phyloP scores from a whole-genome alignment of 2,329 filamentous ascomycete genomes.

The Botrytis tulipae region DNA sequence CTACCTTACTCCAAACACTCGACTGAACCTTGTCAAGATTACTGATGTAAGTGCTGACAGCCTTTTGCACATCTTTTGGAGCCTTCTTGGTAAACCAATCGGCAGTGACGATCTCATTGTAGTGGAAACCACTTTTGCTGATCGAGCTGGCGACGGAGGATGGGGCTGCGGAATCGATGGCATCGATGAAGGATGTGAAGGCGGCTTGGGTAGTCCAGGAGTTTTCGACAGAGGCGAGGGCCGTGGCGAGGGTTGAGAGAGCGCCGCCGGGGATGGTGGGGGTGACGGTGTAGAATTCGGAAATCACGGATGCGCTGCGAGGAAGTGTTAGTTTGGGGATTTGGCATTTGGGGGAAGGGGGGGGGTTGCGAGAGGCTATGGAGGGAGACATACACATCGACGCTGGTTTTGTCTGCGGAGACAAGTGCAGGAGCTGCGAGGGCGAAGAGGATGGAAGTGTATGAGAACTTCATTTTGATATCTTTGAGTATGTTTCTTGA shows the following conservation, averaged over 20 bases:
- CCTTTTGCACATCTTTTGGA: slow-evolving; percentile 25
- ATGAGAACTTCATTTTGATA: slow-evolving; percentile 18
- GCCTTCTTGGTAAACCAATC: slow-evolving; percentile 32
- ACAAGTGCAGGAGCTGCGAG: slow-evolving; percentile 1
- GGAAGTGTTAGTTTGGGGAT: neutral
- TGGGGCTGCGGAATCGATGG: slow-evolving; percentile 30
- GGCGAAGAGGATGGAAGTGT: neutral
- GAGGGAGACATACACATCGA: slow-evolving; percentile 28
- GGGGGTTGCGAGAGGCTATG: neutral
- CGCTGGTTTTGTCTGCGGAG: slow-evolving; percentile 5
- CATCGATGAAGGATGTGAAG: neutral
- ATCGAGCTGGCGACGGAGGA: slow-evolving; percentile 20
- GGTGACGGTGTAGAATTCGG: slow-evolving; percentile 26
- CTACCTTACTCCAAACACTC: slow-evolving; percentile 27
- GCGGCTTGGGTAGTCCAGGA: neutral
- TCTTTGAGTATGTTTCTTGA: neutral
- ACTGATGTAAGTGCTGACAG: slow-evolving; percentile 23
- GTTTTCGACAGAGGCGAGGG: neutral
- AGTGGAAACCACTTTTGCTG: slow-evolving; percentile 22
- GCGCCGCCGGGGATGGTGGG: slow-evolving; percentile 25
- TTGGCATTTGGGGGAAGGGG: neutral
- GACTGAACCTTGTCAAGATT: slow-evolving; percentile 6
- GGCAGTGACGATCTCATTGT: slow-evolving; percentile 21
- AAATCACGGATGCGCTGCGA: slow-evolving; percentile 28
- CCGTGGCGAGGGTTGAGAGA: slow-evolving; percentile 30